Percentiles rank a stretch among this genome's conserved stretches.
Evolutionary conservation across 495 filamentous ascomycete genomes (phyloP).

Genomic region (Hypoxylon lienhwacheense): DNA sequence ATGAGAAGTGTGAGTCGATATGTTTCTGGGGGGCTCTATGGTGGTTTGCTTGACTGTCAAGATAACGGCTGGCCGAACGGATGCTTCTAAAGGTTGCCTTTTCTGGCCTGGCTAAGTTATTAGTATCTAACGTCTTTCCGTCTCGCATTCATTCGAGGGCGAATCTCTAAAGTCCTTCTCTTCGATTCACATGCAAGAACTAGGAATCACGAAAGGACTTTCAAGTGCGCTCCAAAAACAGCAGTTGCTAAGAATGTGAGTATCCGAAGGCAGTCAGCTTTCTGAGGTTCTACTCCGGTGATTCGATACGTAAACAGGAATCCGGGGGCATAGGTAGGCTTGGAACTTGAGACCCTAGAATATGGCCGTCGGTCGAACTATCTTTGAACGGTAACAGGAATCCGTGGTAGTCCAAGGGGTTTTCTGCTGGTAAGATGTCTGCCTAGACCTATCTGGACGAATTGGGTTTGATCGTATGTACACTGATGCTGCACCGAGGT

Average conservation of each 20-base stretch:
- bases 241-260: background rate
- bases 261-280: constrained; percentile 6
- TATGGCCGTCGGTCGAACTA: constrained; percentile 10
- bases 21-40: constrained; percentile 1
- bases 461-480: constrained; percentile 18
- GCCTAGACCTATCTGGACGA: constrained; percentile 6
- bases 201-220: background rate
- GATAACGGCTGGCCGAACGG: constrained; percentile 5
- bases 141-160: constrained; percentile 16
- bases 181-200: constrained; percentile 3
- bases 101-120: constrained; percentile 2
- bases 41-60: constrained; percentile 14
- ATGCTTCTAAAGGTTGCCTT: constrained; percentile 5
- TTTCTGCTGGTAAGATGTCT: constrained; percentile 11
- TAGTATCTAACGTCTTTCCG: constrained; percentile 14
- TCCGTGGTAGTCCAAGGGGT: constrained; percentile 10
- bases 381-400: constrained; percentile 1
- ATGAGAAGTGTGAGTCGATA: background rate
- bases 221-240: constrained; percentile 5
- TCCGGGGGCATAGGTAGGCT: constrained; percentile 2
- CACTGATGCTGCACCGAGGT: constrained; percentile 10
- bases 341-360: constrained; percentile 1
- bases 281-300: background rate
- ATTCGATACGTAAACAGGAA: background rate
- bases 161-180: constrained; percentile 1